phyloP scores from a whole-genome alignment of 1,139 yeast species.

The Tardiomyces depauwii region DNA sequence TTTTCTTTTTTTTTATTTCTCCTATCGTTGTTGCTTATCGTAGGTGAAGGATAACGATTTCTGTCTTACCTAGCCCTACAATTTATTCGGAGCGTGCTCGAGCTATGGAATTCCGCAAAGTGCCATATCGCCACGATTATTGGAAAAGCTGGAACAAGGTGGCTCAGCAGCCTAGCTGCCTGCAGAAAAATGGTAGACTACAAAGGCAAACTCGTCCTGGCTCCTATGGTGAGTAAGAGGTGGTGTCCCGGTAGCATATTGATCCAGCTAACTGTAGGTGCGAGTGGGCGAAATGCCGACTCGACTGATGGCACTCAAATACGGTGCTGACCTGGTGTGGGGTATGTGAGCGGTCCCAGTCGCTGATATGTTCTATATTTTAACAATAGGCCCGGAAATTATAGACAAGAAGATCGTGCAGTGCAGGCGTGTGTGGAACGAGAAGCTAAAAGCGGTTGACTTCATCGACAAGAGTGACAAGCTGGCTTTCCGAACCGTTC shows the following conservation, averaged over 20 bases:
- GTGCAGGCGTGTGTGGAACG: constrained; percentile 51
- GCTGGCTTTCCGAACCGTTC: constrained; percentile 64
- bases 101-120: too few relatives aligned
- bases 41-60: too few relatives aligned
- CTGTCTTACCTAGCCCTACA: too few relatives aligned
- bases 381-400: constrained; percentile 53
- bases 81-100: too few relatives aligned
- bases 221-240: constrained; percentile 56
- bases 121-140: too few relatives aligned
- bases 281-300: constrained; percentile 91
- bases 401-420: constrained; percentile 72
- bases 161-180: not conserved
- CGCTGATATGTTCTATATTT: constrained; percentile 6
- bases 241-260: too few relatives aligned
- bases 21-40: too few relatives aligned
- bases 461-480: constrained; percentile 26
- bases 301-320: constrained; percentile 59
- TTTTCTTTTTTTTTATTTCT: too few relatives aligned
- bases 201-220: constrained; percentile 68
- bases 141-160: too few relatives aligned
- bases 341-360: constrained; percentile 21
- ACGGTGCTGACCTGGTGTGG: constrained; percentile 96
- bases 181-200: constrained; percentile 11
- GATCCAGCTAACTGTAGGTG: constrained; percentile 18
- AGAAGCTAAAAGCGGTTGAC: constrained; percentile 30